Evolutionary conservation across 495 filamentous ascomycete genomes (phyloP), one percentile per base, ranked within the genome.

Genomic region (Ascodesmis nigricans): DNA sequence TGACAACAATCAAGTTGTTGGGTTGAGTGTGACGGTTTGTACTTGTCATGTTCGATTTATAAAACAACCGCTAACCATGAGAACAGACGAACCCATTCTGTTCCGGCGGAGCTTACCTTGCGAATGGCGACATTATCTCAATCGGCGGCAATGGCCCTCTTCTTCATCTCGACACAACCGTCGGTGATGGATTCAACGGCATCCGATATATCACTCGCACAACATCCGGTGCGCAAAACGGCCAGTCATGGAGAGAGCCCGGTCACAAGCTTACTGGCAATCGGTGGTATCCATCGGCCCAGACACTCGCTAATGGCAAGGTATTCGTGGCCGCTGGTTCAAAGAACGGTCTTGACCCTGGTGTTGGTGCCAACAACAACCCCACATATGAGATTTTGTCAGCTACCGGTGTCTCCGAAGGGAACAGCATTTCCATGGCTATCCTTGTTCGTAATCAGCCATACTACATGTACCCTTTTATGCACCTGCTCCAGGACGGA

Each of bases 381-480:
- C 69, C 69, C 4, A 73, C 69, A 1, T 68, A 64, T 39, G 69
- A 73, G 43, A 63, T 70, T 17, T 46, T 73, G 10, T 58, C 56
- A 27, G 9, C 53, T 7, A 30, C 50, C 21, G 68, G 61, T 37
- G 42, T 58, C 4, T 50, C 54, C 4, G 35, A 43, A 19, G 64
- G 64, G 20, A 36, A 49, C 5, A 67, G 54, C 44, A 56, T 61
- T 11, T 40, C 47, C 1, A 53, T 73, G 53, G 52, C 55, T 1
- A 63, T 73, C 27, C 49, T 73, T 17, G 56, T 49, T 17, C 61
- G 59, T 44, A 67, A 66, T 33, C 62, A 73, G 44, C 69, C 69
- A 3, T 71, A 72, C 49, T 72, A 69, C 42, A 69, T 71, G 67
- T 73, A 73, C 44, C 69, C 69, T 2, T 69, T 73, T 48, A 50